phyloP scores from a whole-genome alignment of 2,329 filamentous ascomycete species.

The Xylaria sp. region DNA sequence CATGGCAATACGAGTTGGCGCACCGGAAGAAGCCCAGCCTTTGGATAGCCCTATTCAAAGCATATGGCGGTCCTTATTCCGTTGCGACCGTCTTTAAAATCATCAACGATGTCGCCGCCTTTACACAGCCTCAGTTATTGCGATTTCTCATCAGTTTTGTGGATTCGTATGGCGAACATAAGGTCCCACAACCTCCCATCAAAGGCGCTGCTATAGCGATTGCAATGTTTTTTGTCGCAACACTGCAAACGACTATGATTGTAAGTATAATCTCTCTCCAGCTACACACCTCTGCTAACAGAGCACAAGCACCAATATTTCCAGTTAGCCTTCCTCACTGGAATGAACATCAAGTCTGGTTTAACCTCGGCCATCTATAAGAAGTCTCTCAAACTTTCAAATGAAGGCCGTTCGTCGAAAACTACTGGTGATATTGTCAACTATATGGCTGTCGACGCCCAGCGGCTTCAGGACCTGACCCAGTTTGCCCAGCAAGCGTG shows the following conservation, averaged over 20 bases:
- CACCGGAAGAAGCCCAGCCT: slow-evolving; percentile 76
- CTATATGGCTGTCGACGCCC: slow-evolving; percentile 98
- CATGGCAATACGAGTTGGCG: slow-evolving; percentile 83
- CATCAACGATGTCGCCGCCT: slow-evolving; percentile 86
- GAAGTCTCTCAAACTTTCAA: slow-evolving; percentile 90
- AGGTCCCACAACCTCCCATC: slow-evolving; percentile 78
- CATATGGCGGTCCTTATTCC: slow-evolving; percentile 87
- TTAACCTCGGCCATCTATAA: slow-evolving; percentile 91
- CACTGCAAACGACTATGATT: slow-evolving; percentile 87
- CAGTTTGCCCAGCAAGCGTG: slow-evolving; percentile 96
- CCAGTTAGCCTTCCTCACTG: slow-evolving; percentile 91
- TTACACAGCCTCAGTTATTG: slow-evolving; percentile 90
- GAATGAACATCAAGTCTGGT: slow-evolving; percentile 95
- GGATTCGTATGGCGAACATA: slow-evolving; percentile 72
- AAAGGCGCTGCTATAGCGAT: slow-evolving; percentile 88
- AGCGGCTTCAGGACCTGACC: slow-evolving; percentile 91
- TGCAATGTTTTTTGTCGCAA: slow-evolving; percentile 89
- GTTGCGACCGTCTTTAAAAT: slow-evolving; percentile 87
- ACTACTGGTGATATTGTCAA: slow-evolving; percentile 98
- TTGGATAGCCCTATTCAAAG: slow-evolving; percentile 85
- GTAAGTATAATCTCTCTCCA: slow-evolving; percentile 47
- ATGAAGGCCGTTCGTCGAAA: slow-evolving; percentile 88
- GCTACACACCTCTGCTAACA: slow-evolving; percentile 40
- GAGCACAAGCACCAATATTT: slow-evolving; percentile 86
- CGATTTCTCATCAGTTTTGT: slow-evolving; percentile 87